Evolutionary conservation across 148 eudicot genomes (phyloP), one percentile per base, ranked within the genome.

Genomic region (Heliosperma pusillum): DNA sequence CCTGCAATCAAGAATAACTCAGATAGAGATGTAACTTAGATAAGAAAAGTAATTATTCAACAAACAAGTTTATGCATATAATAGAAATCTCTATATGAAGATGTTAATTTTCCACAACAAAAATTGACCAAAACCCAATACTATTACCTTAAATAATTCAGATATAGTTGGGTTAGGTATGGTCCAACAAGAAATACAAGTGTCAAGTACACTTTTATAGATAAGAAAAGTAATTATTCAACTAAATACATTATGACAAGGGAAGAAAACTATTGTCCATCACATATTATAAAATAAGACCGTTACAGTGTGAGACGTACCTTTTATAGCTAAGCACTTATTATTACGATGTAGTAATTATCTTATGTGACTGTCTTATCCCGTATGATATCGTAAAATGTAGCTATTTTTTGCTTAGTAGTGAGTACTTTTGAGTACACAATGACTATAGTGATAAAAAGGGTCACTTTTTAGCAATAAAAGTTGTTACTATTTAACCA

Each of bases 1-100:
- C 62, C 83, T 76, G 83, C 65, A 81, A 81, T 52, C 5, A 76
- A 72, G 6, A 81, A 60, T 2, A 47, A 67, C 80, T 71, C 83
- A 72, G 22, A 72, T 10, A 80, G 3, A 63, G 70, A 67, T 12
- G 25, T 71, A 76, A 40, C 53, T 56, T 76, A 20, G 27, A 66
- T 26, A 65, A 60, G 15, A 33, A 7, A 11, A 52, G 25, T 0
- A 56, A 56, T n/a, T n/a, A n/a, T n/a, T n/a, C n/a, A n/a, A 29
- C 36, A 55, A 33, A 55, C 2, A 66, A 72, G 59, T 2, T 24
- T 62, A 3, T 24, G 19, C 24, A 5, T 73, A 47, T 64, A 57
- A 33, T 42, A 59, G 22, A 33, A 74, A 52, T 53, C 7, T 20
- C 71, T 64, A 30, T 53, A 64, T 4, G 53, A 7, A 53, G 42